Base-by-base conservation (phyloP, 495 filamentous ascomycete species). In the Hyaloscypha hepaticicola region DNA sequence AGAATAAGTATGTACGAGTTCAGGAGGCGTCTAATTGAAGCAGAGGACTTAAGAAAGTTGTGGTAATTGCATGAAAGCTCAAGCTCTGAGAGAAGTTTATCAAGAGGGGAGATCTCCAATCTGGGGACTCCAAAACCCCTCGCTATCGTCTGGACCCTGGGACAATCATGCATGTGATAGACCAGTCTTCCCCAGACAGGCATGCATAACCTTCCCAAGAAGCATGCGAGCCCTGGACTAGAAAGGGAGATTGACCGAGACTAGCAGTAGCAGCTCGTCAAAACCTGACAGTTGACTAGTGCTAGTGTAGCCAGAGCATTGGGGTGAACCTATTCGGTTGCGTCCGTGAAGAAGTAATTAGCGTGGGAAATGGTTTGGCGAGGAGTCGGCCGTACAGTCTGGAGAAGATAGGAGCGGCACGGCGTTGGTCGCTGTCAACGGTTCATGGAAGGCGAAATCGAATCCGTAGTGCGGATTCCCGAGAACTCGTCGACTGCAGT, bases 151-250 rank as follows among this genome's bases (percentile, higher is more conserved):
- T 8, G 5, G 25, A 29, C 27, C 55, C 52, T 24, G 12, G 55
- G 29, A 53, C n/a, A 56, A n/a, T 11, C 3, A 28, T 28, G 53
- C 53, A 56, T 56, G 53, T 56, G 53, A 56, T 56, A 26, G 24
- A 3, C 21, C 53, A 56, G 53, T 11, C 53, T 31, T 56, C 53
- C 53, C 19, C 16, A 28, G 53, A 21, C 25, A 26, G 53, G 28
- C 28, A 21, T 21, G 24, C 53, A 26, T 45, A 3, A 45, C 0
- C 38, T 45, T 45, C 5, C n/a, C 38, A 45, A 45, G 16, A 45
- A 19, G 16, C 16, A 45, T 45, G 38, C 38, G 38, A 45, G 38
- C 38, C 12, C 11, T 45, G 12, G 0, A 16, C 38, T 45, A 45
- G 38, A 19, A 45, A 45, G 6, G 6, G 38, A 45, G 16, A 19